Percentiles rank a stretch among this genome's conserved stretches.
Evolutionary conservation across 2,329 filamentous ascomycete species (phyloP).

Genomic region (Arthrobotrys megalospora): DNA sequence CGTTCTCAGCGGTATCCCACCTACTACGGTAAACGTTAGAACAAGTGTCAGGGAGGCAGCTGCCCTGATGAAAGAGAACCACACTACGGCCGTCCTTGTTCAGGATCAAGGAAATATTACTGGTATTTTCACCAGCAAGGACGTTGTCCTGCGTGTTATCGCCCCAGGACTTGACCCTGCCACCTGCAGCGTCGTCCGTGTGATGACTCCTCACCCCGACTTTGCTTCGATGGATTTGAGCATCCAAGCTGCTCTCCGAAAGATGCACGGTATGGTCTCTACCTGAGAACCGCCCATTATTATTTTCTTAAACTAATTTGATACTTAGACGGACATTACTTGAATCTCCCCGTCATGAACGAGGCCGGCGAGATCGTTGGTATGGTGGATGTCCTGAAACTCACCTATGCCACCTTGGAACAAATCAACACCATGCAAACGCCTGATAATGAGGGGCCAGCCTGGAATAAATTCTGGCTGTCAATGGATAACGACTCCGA

Average conservation of each 20-base stretch:
- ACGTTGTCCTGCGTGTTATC: slow-evolving; percentile 97
- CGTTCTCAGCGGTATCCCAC: slow-evolving; percentile 90
- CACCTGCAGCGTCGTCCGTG: slow-evolving; percentile 96
- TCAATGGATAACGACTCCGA: slow-evolving; percentile 95
- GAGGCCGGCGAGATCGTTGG: slow-evolving; percentile 96
- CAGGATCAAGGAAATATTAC: slow-evolving; percentile 98
- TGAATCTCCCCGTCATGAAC: slow-evolving; percentile 99
- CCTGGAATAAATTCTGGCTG: slow-evolving; percentile 99
- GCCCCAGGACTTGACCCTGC: slow-evolving; percentile 93
- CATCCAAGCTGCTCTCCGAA: slow-evolving; percentile 95
- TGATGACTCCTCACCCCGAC: slow-evolving; percentile 99
- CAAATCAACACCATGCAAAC: slow-evolving; percentile 97
- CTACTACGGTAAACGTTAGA: slow-evolving; percentile 93
- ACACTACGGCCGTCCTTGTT: slow-evolving; percentile 94
- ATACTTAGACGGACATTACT: slow-evolving; percentile 88
- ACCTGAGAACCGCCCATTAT: neutral
- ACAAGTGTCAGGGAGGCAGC: slow-evolving; percentile 98
- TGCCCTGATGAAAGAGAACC: slow-evolving; percentile 97
- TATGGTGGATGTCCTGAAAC: slow-evolving; percentile 98
- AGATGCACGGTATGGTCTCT: slow-evolving; percentile 88
- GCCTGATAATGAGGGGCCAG: slow-evolving; percentile 89
- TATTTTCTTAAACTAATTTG: slow-evolving; percentile 31
- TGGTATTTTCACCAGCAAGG: slow-evolving; percentile 99
- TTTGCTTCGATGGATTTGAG: slow-evolving; percentile 99
- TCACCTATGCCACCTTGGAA: slow-evolving; percentile 97